These are phyloP conservation scores for Colletotrichum tamarilloi DNA, from an alignment of 2,329 filamentous ascomycete species.

Conservation along the genomic window DNA sequence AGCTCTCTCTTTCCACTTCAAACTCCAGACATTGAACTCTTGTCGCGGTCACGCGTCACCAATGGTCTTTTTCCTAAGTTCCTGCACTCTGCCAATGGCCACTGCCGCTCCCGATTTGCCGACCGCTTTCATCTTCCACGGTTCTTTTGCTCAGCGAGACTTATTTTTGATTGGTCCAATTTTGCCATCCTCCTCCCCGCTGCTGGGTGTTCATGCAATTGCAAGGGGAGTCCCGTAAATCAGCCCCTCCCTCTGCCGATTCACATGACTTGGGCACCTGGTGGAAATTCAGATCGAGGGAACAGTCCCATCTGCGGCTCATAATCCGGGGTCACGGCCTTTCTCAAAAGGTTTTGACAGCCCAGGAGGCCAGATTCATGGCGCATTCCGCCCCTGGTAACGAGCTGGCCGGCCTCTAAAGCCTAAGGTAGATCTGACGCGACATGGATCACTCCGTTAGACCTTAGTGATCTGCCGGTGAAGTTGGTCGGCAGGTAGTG, in stretches of 20 bases:
- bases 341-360: neutral
- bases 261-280: neutral
- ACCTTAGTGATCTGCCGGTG: neutral
- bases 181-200: neutral
- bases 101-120: neutral
- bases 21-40: neutral
- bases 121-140: neutral
- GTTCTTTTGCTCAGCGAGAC: neutral
- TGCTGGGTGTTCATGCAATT: slow-evolving; percentile 23
- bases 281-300: neutral
- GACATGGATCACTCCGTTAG: neutral
- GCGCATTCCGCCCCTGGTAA: too few relatives aligned
- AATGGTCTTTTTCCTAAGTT: neutral
- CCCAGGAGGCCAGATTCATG: too few relatives aligned
- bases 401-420: neutral
- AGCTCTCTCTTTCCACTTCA: neutral
- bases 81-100: neutral
- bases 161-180: slow-evolving; percentile 30
- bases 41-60: slow-evolving; percentile 22
- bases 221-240: slow-evolving; percentile 23
- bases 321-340: neutral
- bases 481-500: neutral
- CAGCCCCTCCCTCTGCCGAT: neutral
- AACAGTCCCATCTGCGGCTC: neutral
- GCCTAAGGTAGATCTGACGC: neutral